Evolutionary conservation across 2,329 filamentous ascomycete species (phyloP), one percentile per base, ranked within the genome.

Genomic region (Claviceps fusiformis): DNA sequence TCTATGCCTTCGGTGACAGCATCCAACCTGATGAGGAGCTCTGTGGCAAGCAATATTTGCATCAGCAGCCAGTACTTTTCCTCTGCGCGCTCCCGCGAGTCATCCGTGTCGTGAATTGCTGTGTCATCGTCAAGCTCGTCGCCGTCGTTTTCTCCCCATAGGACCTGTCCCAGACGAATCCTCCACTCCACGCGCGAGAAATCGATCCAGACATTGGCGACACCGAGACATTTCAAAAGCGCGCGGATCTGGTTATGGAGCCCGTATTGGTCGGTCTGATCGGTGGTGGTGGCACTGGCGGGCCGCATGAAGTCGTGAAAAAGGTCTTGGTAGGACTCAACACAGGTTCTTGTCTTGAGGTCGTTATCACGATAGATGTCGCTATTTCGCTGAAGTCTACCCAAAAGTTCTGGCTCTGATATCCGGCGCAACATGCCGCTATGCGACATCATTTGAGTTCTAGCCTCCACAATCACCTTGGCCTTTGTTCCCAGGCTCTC

Each of bases 101-200:
- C 71, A 27, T 73, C 71, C 24, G 72, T 73, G 56, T 80, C 75
- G 51, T 73, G 72, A 50, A 77, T 73, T 11, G 73, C 72, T n/a
- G 75, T 72, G 27, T 75, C 74, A 56, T 81, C 79, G 47, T 75
- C 74, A n/a, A 76, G 60, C 50, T 75, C 72, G 59, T 80, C 78
- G 46, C 78, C 76, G 31, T 74, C 64, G 6, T 72, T 69, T 17
- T 73, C 70, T 17, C 78, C 82, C 85, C 85, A 89, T 2, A 89
- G 68, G 46, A 89, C 75, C 67, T 88, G 85, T 7, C 86, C 86
- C 1, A 89, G 72, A 13, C 84, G 76, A 56, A 89, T 85, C 43
- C 86, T 78, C 85, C 85, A 89, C 64, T 89, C 85, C 7, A 89
- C 82, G 37, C 83, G 76, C 24, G 83, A 85, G 60, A 89, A 86